Evolutionary conservation across 208 protist genomes (phyloP).

Genomic region (Leishmania martiniquensis): DNA sequence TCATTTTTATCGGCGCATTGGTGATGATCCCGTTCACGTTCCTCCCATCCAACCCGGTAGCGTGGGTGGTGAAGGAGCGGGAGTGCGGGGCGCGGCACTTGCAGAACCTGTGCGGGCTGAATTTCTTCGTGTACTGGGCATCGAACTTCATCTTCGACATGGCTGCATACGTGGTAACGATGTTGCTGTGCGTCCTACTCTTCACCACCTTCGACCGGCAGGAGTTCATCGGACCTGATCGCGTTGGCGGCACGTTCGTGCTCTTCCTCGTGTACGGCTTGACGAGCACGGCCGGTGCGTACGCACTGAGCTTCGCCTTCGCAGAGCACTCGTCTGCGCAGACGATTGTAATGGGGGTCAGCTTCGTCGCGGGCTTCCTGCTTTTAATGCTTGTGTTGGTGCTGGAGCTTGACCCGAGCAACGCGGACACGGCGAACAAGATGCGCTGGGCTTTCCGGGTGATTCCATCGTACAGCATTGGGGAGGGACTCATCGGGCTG

Average conservation of each 20-base stretch:
- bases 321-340: conserved; percentile 51
- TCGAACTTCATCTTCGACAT: conserved; percentile 59
- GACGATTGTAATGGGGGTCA: conserved; percentile 38
- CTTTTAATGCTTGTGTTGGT: conserved; percentile 44
- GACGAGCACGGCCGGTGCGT: conserved; percentile 25
- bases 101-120: conserved; percentile 72
- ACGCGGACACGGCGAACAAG: conserved; percentile 15
- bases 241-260: conserved; percentile 26
- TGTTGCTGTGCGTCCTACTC: conserved; percentile 30
- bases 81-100: conserved; percentile 67
- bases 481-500: conserved; percentile 57
- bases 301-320: conserved; percentile 58
- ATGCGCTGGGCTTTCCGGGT: conserved; percentile 48
- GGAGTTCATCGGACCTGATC: conserved; percentile 37
- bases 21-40: conserved; percentile 68
- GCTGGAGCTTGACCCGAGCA: conserved; percentile 17
- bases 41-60: conserved; percentile 51
- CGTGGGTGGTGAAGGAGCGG: conserved; percentile 78
- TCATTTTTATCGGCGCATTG: conserved; percentile 36
- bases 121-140: conserved; percentile 61
- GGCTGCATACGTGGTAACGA: conserved; percentile 31
- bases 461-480: conserved; percentile 50
- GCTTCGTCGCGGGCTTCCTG: conserved; percentile 51
- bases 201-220: conserved; percentile 41
- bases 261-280: conserved; percentile 45